Percentiles rank a stretch among this genome's conserved stretches.
phyloP scores from a whole-genome alignment of 2,329 filamentous ascomycete species.

The Alternaria sp. region DNA sequence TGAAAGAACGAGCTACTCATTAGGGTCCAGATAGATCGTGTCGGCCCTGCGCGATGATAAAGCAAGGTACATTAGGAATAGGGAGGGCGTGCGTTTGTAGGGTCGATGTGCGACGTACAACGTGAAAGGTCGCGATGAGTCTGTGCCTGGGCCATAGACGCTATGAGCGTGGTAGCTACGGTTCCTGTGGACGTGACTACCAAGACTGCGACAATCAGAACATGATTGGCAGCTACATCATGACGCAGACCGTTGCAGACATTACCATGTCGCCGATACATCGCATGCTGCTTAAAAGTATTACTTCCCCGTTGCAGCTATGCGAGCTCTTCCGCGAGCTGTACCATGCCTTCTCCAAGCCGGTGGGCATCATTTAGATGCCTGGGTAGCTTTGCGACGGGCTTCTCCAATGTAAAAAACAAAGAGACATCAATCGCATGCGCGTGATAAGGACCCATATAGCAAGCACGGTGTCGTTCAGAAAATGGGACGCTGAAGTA shows the following conservation, averaged over 20 bases:
- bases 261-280: background rate
- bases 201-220: background rate
- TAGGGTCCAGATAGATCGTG: background rate
- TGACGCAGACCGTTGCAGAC: background rate
- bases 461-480: background rate
- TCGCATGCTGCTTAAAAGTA: background rate
- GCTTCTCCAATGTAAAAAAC: background rate
- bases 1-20: constrained; percentile 10
- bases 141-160: background rate
- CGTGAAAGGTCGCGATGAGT: background rate
- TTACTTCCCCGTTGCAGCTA: background rate
- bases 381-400: background rate
- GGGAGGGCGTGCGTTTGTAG: background rate
- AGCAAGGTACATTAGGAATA: constrained; percentile 2
- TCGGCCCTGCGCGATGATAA: background rate
- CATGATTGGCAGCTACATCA: background rate
- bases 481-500: background rate
- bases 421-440: background rate
- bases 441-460: background rate
- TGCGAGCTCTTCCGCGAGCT: background rate
- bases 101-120: background rate
- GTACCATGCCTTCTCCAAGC: background rate
- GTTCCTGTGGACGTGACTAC: background rate
- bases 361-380: background rate
- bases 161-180: background rate